A percentile compares a stretch with the other conserved stretches of the same genome.
Conservation (phyloP, 306 rosid genomes). For the Quercus alba region DNA sequence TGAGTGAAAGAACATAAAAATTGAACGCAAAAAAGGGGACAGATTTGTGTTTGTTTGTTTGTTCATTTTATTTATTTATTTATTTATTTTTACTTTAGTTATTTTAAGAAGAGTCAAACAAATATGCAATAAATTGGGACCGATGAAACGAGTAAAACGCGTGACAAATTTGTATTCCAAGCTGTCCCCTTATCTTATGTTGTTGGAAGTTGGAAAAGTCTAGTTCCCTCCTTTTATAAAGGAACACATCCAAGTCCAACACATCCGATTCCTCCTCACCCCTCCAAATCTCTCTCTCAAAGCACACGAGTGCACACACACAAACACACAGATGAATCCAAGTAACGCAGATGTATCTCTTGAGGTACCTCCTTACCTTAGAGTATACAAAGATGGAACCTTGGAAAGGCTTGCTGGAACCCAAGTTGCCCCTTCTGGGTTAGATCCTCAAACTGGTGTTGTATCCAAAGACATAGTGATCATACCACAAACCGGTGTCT, state of each 20-base stretch:
- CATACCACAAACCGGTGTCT: slow-evolving; percentile 47
- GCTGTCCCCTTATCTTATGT: too few species aligned
- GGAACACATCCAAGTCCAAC: neutral
- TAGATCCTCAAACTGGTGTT: slow-evolving; percentile 57
- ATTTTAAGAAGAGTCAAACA: too few species aligned
- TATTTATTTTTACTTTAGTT: too few species aligned
- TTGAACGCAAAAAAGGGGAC: too few species aligned
- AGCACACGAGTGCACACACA: neutral
- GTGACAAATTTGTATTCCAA: too few species aligned
- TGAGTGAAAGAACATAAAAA: too few species aligned
- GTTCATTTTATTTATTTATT: too few species aligned
- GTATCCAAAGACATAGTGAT: slow-evolving; percentile 65
- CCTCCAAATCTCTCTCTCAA: neutral
- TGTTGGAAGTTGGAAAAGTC: neutral
- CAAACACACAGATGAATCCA: slow-evolving; percentile 32
- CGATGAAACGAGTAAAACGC: too few species aligned
- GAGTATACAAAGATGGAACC: slow-evolving; percentile 57
- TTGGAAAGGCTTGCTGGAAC: slow-evolving; percentile 60
- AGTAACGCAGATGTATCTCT: slow-evolving; percentile 27
- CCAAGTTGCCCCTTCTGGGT: slow-evolving; percentile 45
- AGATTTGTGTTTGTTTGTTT: too few species aligned
- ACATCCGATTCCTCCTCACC: neutral
- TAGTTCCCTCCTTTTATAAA: neutral
- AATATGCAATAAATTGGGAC: too few species aligned
- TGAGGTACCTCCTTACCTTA: slow-evolving; percentile 69